Evolutionary conservation across 2,329 filamentous ascomycete genomes (phyloP).

Genomic region (Bipolaris oryzae): DNA sequence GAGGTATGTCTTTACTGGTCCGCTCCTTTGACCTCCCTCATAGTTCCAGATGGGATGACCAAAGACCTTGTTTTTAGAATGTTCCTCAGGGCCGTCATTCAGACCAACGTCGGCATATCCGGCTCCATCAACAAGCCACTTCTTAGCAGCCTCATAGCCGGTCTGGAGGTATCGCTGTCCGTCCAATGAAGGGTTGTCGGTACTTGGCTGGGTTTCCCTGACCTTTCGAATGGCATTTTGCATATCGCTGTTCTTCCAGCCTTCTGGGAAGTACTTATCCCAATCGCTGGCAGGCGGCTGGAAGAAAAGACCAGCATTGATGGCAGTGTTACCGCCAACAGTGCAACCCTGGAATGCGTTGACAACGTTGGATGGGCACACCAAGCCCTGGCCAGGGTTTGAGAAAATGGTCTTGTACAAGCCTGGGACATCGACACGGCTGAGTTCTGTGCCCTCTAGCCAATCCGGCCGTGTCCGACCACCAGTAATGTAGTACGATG

Average conservation of each 20-base stretch:
- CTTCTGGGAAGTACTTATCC: conserved; percentile 56
- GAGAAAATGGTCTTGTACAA: conserved; percentile 59
- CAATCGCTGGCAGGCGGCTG: conserved; percentile 61
- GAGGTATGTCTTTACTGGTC: conserved; percentile 58
- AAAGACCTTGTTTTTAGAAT: conserved; percentile 55
- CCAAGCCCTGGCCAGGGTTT: conserved; percentile 44
- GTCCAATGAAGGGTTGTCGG: conserved; percentile 54
- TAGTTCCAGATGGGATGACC: conserved; percentile 58
- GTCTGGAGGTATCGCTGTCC: conserved; percentile 56
- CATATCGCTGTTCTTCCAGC: conserved; percentile 61
- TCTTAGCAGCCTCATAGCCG: conserved; percentile 55
- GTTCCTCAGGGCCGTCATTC: conserved; percentile 52
- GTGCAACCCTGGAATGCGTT: conserved; percentile 58
- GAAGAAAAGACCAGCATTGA: conserved; percentile 62
- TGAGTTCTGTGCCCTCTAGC: conserved; percentile 56
- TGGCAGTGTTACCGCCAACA: conserved; percentile 59
- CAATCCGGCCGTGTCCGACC: conserved; percentile 56
- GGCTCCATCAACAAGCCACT: conserved; percentile 59
- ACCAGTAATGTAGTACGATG: conserved; percentile 58
- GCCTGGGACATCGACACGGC: conserved; percentile 61
- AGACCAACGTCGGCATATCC: conserved; percentile 57
- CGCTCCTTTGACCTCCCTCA: conserved; percentile 57
- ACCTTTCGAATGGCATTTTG: conserved; percentile 54
- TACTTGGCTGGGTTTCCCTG: conserved; percentile 52
- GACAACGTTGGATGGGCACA: conserved; percentile 50